Conservation (phyloP, 257 asterid species). For the Solanum phureja region DNA sequence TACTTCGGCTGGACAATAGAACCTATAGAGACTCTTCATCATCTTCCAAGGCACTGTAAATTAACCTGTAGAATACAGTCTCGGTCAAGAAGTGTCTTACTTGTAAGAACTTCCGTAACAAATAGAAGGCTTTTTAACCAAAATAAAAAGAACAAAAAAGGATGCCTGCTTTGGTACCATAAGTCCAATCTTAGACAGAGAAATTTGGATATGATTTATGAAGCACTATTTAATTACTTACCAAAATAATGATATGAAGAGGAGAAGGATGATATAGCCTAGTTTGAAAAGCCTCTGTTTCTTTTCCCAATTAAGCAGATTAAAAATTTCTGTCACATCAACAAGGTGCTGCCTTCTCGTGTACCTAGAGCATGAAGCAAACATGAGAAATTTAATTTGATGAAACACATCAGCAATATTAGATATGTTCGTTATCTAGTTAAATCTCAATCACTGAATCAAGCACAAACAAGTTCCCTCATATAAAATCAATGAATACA, state of each 20-base stretch:
- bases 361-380: slow-evolving; percentile 40
- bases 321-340: slow-evolving; percentile 91
- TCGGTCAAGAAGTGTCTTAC: not conserved
- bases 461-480: not conserved
- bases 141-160: not conserved
- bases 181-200: not conserved
- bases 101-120: not conserved
- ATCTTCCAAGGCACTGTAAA: slow-evolving; percentile 76
- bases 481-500: not conserved
- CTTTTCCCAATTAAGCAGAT: slow-evolving; percentile 78
- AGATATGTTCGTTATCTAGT: not conserved
- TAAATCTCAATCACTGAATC: not conserved
- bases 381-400: not conserved
- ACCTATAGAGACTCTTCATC: slow-evolving; percentile 28
- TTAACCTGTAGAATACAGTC: slow-evolving; percentile 42
- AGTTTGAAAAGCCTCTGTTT: slow-evolving; percentile 78
- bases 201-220: not conserved
- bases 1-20: not conserved
- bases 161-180: not conserved
- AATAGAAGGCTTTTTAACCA: not conserved
- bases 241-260: slow-evolving; percentile 88
- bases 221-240: slow-evolving; percentile 17
- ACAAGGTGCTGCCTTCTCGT: slow-evolving; percentile 53
- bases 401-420: not conserved
- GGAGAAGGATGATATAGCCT: slow-evolving; percentile 56